These are phyloP conservation scores for Luzula sylvatica DNA, from an alignment of 176 grass and related monocot genomes.

Conservation along the genomic window DNA sequence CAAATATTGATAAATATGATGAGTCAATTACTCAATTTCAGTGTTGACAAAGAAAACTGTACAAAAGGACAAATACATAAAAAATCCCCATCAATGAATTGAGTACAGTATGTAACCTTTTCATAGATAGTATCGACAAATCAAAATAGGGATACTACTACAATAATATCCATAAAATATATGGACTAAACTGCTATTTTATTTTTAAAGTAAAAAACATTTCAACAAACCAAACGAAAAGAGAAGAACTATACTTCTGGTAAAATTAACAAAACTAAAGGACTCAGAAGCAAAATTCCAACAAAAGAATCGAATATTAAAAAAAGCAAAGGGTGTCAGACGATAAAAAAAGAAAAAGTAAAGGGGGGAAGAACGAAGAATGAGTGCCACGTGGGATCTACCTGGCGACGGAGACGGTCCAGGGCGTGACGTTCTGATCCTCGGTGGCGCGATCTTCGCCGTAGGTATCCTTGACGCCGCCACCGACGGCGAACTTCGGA, in stretches of 20 bases:
- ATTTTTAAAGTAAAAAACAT: too few relatives aligned
- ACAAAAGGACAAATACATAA: too few relatives aligned
- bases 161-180: too few relatives aligned
- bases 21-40: not conserved
- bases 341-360: not conserved
- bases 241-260: too few relatives aligned
- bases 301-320: not conserved
- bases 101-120: too few relatives aligned
- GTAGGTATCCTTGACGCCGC: constrained; percentile 34
- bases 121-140: too few relatives aligned
- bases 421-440: constrained; percentile 73
- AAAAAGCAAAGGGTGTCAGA: not conserved
- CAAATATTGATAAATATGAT: constrained; percentile 7
- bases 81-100: too few relatives aligned
- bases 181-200: too few relatives aligned
- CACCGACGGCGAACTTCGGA: constrained; percentile 4
- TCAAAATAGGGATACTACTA: too few relatives aligned
- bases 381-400: constrained; percentile 17
- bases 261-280: not conserved
- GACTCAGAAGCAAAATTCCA: constrained; percentile 11
- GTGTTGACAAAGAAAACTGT: not conserved
- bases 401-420: constrained; percentile 85
- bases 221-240: too few relatives aligned
- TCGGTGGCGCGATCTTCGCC: constrained; percentile 53
- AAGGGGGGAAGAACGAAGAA: not conserved